Conservation (phyloP, 495 filamentous ascomycete species). For the Podospora pseudocomata region DNA sequence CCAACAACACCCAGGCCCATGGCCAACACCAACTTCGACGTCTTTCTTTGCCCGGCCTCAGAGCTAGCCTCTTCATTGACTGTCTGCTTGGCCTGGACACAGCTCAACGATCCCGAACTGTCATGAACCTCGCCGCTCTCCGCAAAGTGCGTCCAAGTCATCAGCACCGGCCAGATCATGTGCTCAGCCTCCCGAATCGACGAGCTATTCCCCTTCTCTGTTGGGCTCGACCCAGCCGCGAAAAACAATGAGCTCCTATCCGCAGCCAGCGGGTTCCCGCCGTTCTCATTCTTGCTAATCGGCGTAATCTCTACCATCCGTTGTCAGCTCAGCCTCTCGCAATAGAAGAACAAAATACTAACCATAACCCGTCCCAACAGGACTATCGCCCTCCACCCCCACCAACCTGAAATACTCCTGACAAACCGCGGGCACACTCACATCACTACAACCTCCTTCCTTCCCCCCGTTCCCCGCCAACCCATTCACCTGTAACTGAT, state of each 20-base stretch:
- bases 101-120: slow-evolving; percentile 21
- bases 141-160: slow-evolving; percentile 26
- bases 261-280: not conserved
- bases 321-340: not conserved
- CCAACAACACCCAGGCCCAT: slow-evolving; percentile 6
- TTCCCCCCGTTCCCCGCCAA: slow-evolving; percentile 5
- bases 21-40: not conserved
- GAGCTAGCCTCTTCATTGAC: not conserved
- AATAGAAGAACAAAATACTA: not conserved
- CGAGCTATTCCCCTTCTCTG: slow-evolving; percentile 9
- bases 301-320: not conserved
- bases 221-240: slow-evolving; percentile 11
- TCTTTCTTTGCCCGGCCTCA: not conserved
- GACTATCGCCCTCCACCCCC: not conserved
- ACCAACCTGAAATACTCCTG: slow-evolving; percentile 4
- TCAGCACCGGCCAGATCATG: slow-evolving; percentile 23
- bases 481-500: slow-evolving; percentile 18
- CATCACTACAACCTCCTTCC: slow-evolving; percentile 12
- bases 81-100: slow-evolving; percentile 9
- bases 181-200: slow-evolving; percentile 12
- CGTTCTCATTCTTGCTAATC: not conserved
- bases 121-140: slow-evolving; percentile 15
- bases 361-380: slow-evolving; percentile 18
- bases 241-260: slow-evolving; percentile 15
- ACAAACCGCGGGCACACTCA: slow-evolving; percentile 18